These are phyloP conservation scores for Colletotrichum zoysiae DNA, from an alignment of 2,329 filamentous ascomycete species.

Conservation along the genomic window DNA sequence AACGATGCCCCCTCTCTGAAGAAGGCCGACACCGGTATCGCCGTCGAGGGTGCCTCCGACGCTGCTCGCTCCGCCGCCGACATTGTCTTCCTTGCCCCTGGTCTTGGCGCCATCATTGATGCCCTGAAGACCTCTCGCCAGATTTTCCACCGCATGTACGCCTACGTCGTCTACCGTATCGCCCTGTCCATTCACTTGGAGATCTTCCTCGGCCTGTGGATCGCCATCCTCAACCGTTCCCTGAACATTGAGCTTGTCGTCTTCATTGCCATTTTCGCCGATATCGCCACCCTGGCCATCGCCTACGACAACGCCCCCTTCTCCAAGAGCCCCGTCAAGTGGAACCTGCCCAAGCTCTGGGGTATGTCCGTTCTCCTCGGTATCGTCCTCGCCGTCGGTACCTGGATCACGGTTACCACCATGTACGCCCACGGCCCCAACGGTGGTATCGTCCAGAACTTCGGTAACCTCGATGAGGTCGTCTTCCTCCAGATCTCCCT, in stretches of 20 bases:
- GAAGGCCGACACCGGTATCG: conserved; percentile 97
- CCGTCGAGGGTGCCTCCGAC: conserved; percentile 91
- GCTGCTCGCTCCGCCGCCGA: conserved; percentile 92
- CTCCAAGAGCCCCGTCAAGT: conserved; percentile 75
- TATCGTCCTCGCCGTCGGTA: conserved; percentile 82
- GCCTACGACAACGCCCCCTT: conserved; percentile 85
- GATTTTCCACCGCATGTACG: conserved; percentile 98
- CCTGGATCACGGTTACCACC: conserved; percentile 90
- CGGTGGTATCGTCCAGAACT: conserved; percentile 91
- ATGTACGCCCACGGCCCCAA: conserved; percentile 78
- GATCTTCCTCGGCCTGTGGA: conserved; percentile 93
- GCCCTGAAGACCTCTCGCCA: conserved; percentile 93
- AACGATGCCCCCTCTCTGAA: conserved; percentile 94
- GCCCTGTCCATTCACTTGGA: conserved; percentile 91
- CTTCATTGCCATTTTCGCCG: conserved; percentile 95
- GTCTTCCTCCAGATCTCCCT: conserved; percentile 92
- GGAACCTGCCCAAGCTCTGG: conserved; percentile 95
- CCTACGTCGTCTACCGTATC: conserved; percentile 96
- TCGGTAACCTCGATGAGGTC: conserved; percentile 83
- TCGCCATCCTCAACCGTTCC: conserved; percentile 85
- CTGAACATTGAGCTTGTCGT: conserved; percentile 90
- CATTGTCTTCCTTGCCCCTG: conserved; percentile 92
- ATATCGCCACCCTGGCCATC: conserved; percentile 91
- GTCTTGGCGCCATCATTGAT: conserved; percentile 92
- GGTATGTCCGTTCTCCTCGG: conserved; percentile 90